phyloP scores from a whole-genome alignment of 2,329 filamentous ascomycete species.

The Colletotrichum salicis region DNA sequence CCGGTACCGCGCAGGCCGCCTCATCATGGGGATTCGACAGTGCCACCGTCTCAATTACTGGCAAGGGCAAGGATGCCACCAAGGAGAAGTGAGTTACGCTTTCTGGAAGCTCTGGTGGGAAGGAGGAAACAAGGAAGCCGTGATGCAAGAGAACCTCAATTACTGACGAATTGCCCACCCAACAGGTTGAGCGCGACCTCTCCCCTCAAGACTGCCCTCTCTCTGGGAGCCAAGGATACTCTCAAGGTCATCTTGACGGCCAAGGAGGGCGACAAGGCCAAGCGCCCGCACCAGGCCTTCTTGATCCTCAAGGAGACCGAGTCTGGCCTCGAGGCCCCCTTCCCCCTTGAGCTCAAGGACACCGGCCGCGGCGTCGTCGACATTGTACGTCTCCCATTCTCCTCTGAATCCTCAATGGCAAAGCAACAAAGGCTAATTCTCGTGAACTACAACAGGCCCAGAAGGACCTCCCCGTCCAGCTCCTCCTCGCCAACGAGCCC shows the following conservation, averaged over 20 bases:
- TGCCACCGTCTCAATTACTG: conserved; percentile 72
- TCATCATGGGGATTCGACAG: conserved; percentile 80
- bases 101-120: conserved; percentile 37
- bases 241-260: conserved; percentile 86
- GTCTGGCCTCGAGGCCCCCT: conserved; percentile 86
- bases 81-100: conserved; percentile 72
- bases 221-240: conserved; percentile 74
- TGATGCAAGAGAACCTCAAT: neutral
- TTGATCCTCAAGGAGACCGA: conserved; percentile 78
- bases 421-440: conserved; percentile 40
- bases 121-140: neutral
- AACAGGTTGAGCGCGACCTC: conserved; percentile 68
- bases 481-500: conserved; percentile 74
- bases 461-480: conserved; percentile 87
- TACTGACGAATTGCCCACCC: conserved; percentile 4
- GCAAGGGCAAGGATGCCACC: conserved; percentile 71
- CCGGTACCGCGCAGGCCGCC: conserved; percentile 62
- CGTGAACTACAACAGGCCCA: conserved; percentile 69
- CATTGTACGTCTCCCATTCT: conserved; percentile 69
- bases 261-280: conserved; percentile 79
- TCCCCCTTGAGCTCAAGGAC: conserved; percentile 84
- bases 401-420: neutral
- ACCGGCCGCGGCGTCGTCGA: conserved; percentile 87
- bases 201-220: conserved; percentile 71
- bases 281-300: conserved; percentile 94